phyloP scores from a whole-genome alignment of 2,329 filamentous ascomycete genomes.

The Fusarium gaditjirri region DNA sequence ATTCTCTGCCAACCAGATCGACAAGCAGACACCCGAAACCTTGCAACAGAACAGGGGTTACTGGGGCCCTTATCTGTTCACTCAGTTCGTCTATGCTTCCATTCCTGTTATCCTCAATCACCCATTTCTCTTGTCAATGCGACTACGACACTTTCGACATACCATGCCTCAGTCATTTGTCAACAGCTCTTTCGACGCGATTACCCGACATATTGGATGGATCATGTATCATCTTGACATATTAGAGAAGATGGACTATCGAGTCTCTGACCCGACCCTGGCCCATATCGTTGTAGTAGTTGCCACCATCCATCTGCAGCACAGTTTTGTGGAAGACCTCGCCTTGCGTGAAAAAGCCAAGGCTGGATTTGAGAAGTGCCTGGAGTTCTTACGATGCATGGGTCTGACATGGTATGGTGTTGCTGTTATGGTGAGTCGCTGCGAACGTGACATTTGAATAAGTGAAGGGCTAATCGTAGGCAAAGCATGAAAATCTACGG shows the following conservation, averaged over 20 bases:
- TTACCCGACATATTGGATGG: not conserved
- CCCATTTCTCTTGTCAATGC: not conserved
- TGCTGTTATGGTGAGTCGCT: not conserved
- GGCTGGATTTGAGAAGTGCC: not conserved
- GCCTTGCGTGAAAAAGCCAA: not conserved
- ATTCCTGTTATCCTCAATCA: constrained; percentile 2
- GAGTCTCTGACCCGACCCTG: not conserved
- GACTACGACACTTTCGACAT: not conserved
- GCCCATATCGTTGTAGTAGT: not conserved
- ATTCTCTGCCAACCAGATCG: not conserved
- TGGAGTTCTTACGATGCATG: not conserved
- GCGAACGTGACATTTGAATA: too few species aligned
- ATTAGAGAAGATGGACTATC: not conserved
- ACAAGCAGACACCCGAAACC: not conserved
- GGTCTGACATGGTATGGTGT: not conserved
- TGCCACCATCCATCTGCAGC: not conserved
- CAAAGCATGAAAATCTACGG: not conserved
- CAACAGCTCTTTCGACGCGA: not conserved
- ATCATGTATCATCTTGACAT: not conserved
- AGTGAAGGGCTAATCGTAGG: too few species aligned
- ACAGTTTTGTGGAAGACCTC: not conserved
- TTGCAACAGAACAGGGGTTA: not conserved
- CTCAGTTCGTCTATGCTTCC: not conserved
- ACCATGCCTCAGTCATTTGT: not conserved
- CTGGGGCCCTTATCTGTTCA: not conserved